These are phyloP conservation scores for Aspergillus sergii DNA, from an alignment of 2,329 filamentous ascomycete genomes.

Conservation along the genomic window DNA sequence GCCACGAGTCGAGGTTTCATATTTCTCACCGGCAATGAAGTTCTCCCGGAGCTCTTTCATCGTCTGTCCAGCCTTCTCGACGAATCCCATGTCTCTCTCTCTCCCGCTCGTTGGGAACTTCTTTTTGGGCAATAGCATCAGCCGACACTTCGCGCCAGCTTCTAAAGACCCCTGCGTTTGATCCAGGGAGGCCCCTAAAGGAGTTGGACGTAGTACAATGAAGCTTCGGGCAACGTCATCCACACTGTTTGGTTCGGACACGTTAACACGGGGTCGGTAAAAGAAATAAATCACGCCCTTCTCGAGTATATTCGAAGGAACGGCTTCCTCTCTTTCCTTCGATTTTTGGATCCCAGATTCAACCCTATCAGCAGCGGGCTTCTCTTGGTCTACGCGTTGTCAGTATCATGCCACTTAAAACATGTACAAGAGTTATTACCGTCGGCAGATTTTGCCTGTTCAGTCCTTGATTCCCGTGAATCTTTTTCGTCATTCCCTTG, in stretches of 20 bases:
- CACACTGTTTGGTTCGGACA: constrained; percentile 69
- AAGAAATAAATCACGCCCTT: constrained; percentile 94
- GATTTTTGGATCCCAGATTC: constrained; percentile 53
- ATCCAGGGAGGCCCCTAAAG: constrained; percentile 67
- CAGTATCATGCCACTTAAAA: not conserved
- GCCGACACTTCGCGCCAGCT: constrained; percentile 64
- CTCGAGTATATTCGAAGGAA: constrained; percentile 70
- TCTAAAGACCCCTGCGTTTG: constrained; percentile 53
- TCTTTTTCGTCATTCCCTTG: constrained; percentile 13
- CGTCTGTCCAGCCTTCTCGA: constrained; percentile 70
- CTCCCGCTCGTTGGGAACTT: constrained; percentile 68
- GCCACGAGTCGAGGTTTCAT: constrained; percentile 75
- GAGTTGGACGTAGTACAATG: constrained; percentile 76
- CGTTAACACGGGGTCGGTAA: constrained; percentile 73
- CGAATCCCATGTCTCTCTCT: constrained; percentile 79
- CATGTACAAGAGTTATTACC: not conserved
- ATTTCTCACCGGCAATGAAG: constrained; percentile 68
- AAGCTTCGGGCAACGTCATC: constrained; percentile 76
- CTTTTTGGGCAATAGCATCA: constrained; percentile 84
- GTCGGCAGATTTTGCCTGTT: constrained; percentile 6
- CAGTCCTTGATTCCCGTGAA: not conserved
- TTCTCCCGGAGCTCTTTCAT: constrained; percentile 72
- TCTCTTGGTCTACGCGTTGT: constrained; percentile 15
- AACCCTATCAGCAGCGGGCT: constrained; percentile 18
- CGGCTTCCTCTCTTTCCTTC: constrained; percentile 52